Evolutionary conservation across 192 early-diverging fungal genomes (phyloP), one percentile per base, ranked within the genome.

Genomic region (Rhizophagus sp.): DNA sequence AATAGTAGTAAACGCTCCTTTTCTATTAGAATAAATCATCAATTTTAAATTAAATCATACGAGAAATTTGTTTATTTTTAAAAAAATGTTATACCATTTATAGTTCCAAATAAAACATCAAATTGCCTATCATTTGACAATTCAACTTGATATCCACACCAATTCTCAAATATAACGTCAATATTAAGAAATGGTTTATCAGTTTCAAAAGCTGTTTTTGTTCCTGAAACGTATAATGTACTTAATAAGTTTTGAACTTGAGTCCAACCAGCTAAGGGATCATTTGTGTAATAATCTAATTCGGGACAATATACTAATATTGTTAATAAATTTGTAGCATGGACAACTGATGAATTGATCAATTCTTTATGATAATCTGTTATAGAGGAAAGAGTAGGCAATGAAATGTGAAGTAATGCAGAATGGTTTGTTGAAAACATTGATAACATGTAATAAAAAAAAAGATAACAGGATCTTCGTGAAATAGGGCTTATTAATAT

Each of bases 91-190:
- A 66, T 84, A 90, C 89, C 85, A 79, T 81, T 41, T 24, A 65
- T 66, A 30, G 80, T 49, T 15, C 86, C 90, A 27, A 90, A 73
- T 12, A 89, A 62, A 11, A 83, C 84, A 33, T 86, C 79, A 49
- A 79, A 86, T 0, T 75, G 78, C 4, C 83, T 70, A 1, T 84
- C 83, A 2, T 25, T 66, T 8, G 78, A 81, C 5, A 85, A 65
- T 72, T 68, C 83, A 64, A 92, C 73, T 64, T 87, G 82, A 80
- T 92, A 91, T 3, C 91, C 93, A 82, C 92, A 92, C 68, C 83
- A 83, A 12, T 86, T 86, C 6, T 86, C 81, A 65, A 94, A 87
- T 17, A 94, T 79, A 24, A 93, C 86, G 83, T 87, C 83, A 30
- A 90, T 81, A 49, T 89, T 81, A 49, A 92, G 80, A 44, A 93